Evolutionary conservation across 148 eudicot species (phyloP).

Genomic region (Rhododendron griersonianum): DNA sequence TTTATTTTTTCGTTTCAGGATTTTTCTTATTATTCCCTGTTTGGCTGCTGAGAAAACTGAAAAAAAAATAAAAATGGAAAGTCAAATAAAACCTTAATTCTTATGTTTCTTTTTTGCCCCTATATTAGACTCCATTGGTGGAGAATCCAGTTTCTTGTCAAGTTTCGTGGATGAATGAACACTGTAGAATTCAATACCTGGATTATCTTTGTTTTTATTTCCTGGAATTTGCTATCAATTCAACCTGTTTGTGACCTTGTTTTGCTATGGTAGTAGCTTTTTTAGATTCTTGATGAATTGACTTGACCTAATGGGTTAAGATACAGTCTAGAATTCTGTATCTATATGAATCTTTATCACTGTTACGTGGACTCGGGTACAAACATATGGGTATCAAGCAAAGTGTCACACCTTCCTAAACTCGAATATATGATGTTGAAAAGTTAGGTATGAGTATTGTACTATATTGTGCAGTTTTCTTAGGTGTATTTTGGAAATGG

Average conservation of each 20-base stretch:
- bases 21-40: neutral
- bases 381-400: neutral
- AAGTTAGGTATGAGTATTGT: neutral
- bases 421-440: neutral
- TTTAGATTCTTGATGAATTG: neutral
- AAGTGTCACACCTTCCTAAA: neutral
- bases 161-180: neutral
- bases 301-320: neutral
- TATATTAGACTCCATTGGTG: neutral
- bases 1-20: neutral
- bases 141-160: neutral
- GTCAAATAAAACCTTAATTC: neutral
- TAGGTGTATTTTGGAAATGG: neutral
- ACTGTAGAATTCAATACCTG: neutral
- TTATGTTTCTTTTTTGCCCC: neutral
- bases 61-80: too few species aligned
- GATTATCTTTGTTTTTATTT: constrained; percentile 1
- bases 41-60: neutral
- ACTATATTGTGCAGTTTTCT: neutral
- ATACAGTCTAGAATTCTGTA: neutral
- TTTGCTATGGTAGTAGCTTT: neutral
- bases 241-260: neutral
- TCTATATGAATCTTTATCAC: neutral
- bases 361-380: neutral
- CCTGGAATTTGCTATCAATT: constrained; percentile 1